Conservation (phyloP, 2,329 filamentous ascomycete genomes). For the Emydomyces testavorans region DNA sequence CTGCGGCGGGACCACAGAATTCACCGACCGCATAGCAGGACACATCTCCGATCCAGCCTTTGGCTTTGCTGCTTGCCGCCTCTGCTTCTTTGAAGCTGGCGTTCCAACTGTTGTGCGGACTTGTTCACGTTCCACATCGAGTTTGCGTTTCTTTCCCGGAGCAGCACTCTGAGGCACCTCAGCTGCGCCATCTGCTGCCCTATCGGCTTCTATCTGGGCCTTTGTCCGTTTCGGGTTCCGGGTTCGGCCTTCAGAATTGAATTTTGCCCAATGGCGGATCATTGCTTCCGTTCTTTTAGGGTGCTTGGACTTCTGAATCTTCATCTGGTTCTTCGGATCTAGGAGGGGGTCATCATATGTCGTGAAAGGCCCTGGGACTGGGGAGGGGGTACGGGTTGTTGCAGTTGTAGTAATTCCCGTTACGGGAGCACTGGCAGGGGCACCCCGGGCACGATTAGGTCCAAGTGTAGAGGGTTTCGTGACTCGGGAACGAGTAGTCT, state of each 20-base stretch:
- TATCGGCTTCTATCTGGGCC: conserved; percentile 35
- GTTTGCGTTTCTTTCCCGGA: conserved; percentile 11
- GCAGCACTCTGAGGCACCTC: neutral
- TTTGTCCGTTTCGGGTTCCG: conserved; percentile 37
- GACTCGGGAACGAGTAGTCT: neutral
- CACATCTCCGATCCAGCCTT: neutral
- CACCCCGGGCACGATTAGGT: conserved; percentile 3
- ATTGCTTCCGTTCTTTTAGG: conserved; percentile 36
- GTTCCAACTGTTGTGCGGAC: neutral
- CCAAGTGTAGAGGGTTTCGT: conserved; percentile 11
- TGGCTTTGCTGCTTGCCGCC: conserved; percentile 5
- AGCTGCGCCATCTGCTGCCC: conserved; percentile 14
- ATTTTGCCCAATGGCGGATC: conserved; percentile 36
- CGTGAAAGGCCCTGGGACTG: conserved; percentile 16
- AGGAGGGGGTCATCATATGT: conserved; percentile 18
- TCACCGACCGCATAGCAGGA: neutral
- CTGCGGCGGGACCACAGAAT: neutral
- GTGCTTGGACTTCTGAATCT: conserved; percentile 36
- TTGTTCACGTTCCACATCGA: conserved; percentile 1
- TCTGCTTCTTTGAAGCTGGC: conserved; percentile 7
- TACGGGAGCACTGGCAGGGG: conserved; percentile 3
- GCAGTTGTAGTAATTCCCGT: conserved; percentile 1
- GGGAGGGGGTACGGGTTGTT: conserved; percentile 12
- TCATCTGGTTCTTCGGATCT: conserved; percentile 21
- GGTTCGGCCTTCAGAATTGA: conserved; percentile 34